Evolutionary conservation across 306 rosid genomes (phyloP).

Genomic region (Inga laurina): DNA sequence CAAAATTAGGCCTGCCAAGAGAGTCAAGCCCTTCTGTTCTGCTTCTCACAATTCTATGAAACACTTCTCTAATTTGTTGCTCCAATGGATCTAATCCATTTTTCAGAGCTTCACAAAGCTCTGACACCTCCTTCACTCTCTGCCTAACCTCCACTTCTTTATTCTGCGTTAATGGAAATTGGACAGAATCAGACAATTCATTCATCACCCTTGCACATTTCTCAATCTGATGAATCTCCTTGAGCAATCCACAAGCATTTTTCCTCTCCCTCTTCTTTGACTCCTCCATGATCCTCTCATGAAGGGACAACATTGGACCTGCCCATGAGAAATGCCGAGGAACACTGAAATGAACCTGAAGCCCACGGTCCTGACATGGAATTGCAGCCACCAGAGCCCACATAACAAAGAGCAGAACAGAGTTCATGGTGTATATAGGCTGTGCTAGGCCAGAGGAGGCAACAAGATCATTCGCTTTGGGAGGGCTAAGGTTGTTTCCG

Average conservation of each 20-base stretch:
- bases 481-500: slow-evolving; percentile 63
- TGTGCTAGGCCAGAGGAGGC: slow-evolving; percentile 62
- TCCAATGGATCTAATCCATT: slow-evolving; percentile 82
- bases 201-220: slow-evolving; percentile 64
- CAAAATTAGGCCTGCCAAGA: slow-evolving; percentile 41
- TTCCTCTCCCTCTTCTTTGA: slow-evolving; percentile 77
- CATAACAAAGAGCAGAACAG: slow-evolving; percentile 66
- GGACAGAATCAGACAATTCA: slow-evolving; percentile 65
- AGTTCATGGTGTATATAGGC: slow-evolving; percentile 63
- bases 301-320: slow-evolving; percentile 54
- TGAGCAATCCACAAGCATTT: slow-evolving; percentile 69
- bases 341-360: slow-evolving; percentile 61
- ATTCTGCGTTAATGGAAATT: slow-evolving; percentile 73
- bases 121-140: slow-evolving; percentile 66
- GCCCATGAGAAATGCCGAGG: slow-evolving; percentile 73
- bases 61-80: slow-evolving; percentile 81
- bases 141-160: slow-evolving; percentile 65
- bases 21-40: slow-evolving; percentile 78
- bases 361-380: slow-evolving; percentile 95
- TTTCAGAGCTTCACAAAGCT: slow-evolving; percentile 53
- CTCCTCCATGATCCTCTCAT: slow-evolving; percentile 80
- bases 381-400: slow-evolving; percentile 96
- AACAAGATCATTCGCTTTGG: slow-evolving; percentile 61
- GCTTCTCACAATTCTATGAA: slow-evolving; percentile 74
- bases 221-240: slow-evolving; percentile 87